Base-by-base conservation (phyloP, 2,329 filamentous ascomycete genomes). In the Fusarium floridanum region DNA sequence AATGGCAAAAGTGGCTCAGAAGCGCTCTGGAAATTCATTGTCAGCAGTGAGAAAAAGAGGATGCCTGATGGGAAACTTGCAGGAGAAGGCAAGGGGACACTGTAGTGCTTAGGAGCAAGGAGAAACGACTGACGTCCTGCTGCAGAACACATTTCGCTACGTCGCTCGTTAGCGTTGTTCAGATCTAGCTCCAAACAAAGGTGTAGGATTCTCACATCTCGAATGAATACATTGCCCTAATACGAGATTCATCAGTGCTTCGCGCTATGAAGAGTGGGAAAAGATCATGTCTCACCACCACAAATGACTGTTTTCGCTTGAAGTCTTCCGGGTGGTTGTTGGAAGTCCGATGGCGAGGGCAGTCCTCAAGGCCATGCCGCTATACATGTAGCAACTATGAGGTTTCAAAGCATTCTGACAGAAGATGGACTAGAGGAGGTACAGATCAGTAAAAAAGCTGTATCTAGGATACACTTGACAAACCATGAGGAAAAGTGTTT, bases 301-400 rank as follows among this genome's bases (percentile, higher is more conserved):
- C 7, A 69, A 66, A 12, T 45, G 56, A 14, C 67, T 69, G 12
- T 50, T 63, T 20, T 61, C n/a, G 29, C 36, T 66, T 2, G 62
- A 39, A 16, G 62, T 50, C 3, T 32, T 61, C n/a, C 62, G 48
- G 12, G 56, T 48, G 16, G 39, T 62, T 9, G 64, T 62, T 4
- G 67, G 64, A 41, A 70, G 53, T 14, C 67, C 64, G 12, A 67
- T 70, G n/a, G 67, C 67, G 32, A 67, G 45, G 1, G 64, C 64
- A 14, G 67, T 70, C 22, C 67, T 53, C 17, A 67, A 55, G 17
- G 67, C 64, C 60, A 70, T 70, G 6, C 67, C 67, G 12, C 63
- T 41, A 16, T 70, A 70, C 64, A 70, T 70, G 41, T 70, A 70
- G 50, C 67, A 70, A 17, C 64, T 70, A 22, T 70, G 67, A 8